Evolutionary conservation across 2,329 filamentous ascomycete species (phyloP).

Genomic region (Ophiognomonia clavigignenti-juglandacearum): DNA sequence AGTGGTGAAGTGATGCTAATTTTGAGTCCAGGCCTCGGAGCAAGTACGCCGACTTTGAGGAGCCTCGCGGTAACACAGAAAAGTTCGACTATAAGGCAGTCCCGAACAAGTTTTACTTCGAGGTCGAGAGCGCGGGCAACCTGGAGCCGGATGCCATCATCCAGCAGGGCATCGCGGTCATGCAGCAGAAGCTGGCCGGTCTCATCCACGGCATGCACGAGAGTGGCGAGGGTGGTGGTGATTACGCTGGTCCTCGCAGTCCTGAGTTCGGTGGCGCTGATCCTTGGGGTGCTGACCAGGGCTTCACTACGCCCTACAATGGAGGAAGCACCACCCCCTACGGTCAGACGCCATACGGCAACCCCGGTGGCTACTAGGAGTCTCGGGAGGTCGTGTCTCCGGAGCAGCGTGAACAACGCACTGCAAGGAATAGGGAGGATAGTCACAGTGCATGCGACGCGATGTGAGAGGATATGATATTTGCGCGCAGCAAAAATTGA

Average conservation of each 20-base stretch:
- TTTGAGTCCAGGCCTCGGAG: conserved; percentile 64
- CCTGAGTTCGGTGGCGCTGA: conserved; percentile 58
- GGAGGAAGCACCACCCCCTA: conserved; percentile 41
- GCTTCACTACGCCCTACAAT: conserved; percentile 63
- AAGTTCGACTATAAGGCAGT: conserved; percentile 87
- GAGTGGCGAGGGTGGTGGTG: conserved; percentile 39
- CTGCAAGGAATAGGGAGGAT: neutral
- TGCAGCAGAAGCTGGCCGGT: conserved; percentile 85
- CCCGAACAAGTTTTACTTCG: conserved; percentile 83
- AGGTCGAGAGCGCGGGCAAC: conserved; percentile 84
- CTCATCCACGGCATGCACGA: conserved; percentile 54
- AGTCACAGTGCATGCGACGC: no score
- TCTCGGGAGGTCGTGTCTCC: neutral
- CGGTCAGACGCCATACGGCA: conserved; percentile 39
- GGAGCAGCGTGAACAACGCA: neutral
- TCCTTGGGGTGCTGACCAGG: conserved; percentile 53
- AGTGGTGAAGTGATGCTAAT: conserved; percentile 18
- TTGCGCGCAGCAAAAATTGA: no score
- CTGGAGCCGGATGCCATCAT: conserved; percentile 88
- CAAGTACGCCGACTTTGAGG: conserved; percentile 75
- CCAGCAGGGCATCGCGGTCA: conserved; percentile 77
- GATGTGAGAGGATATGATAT: no score
- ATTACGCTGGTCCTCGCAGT: conserved; percentile 61
- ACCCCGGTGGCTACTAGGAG: conserved; percentile 38
- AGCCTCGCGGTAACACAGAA: conserved; percentile 68